Evolutionary conservation across 1,284 basidiomycete genomes (phyloP).

Genomic region (Blastosporella zonata): DNA sequence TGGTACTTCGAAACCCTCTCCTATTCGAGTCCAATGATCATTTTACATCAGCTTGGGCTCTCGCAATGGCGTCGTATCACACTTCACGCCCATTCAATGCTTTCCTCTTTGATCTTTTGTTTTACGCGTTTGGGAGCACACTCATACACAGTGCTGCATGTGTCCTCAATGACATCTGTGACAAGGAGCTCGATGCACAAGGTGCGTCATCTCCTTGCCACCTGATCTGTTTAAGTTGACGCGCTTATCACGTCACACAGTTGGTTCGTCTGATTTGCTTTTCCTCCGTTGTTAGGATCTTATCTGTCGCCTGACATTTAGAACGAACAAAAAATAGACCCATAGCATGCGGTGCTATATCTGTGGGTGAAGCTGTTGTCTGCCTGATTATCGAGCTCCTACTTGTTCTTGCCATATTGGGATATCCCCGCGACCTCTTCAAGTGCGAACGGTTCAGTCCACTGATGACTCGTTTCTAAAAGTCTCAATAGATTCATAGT

Average conservation of each 20-base stretch:
- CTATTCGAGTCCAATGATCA: not conserved
- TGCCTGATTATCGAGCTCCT: not conserved
- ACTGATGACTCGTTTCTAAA: not conserved
- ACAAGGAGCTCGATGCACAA: slow-evolving; percentile 2
- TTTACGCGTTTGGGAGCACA: slow-evolving; percentile 24
- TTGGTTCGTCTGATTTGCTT: not conserved
- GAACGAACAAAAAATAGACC: slow-evolving; percentile 8
- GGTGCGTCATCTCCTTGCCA: not conserved
- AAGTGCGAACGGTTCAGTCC: not conserved
- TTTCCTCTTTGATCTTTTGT: slow-evolving; percentile 18
- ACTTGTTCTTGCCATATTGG: not conserved
- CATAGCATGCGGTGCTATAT: slow-evolving; percentile 2
- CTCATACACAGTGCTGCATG: slow-evolving; percentile 29
- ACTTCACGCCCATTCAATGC: slow-evolving; percentile 14
- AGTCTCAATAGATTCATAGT: slow-evolving; percentile 31
- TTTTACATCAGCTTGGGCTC: slow-evolving; percentile 12
- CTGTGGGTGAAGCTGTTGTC: not conserved
- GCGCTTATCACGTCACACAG: not conserved
- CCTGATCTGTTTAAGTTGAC: not conserved
- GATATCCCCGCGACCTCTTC: not conserved
- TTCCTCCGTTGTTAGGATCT: not conserved
- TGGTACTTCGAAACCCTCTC: slow-evolving; percentile 18
- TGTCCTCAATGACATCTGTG: slow-evolving; percentile 8
- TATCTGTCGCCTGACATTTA: not conserved
- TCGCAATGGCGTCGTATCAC: slow-evolving; percentile 21